Conservation (phyloP, 2,329 filamentous ascomycete genomes). For the Thielaviopsis cerberus region DNA sequence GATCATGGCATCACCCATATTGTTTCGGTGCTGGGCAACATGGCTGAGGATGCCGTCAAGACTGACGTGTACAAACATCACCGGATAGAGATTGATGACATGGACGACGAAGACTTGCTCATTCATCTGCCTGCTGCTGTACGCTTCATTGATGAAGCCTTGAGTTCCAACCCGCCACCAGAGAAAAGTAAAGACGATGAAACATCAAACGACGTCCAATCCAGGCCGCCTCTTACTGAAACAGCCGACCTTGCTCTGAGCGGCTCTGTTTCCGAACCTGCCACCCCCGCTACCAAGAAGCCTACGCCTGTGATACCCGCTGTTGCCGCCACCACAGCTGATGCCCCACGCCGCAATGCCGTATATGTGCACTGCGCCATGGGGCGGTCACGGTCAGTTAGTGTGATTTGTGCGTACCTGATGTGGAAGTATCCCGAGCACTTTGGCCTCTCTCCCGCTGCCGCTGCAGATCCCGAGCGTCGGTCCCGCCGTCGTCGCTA, state of each 20-base stretch:
- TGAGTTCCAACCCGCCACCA: constrained; percentile 22
- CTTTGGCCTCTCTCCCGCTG: constrained; percentile 27
- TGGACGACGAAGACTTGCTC: constrained; percentile 73
- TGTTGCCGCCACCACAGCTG: not conserved
- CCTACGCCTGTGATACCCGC: not conserved
- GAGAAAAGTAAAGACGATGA: not conserved
- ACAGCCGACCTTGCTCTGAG: not conserved
- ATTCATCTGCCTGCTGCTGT: constrained; percentile 62
- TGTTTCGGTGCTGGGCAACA: constrained; percentile 53
- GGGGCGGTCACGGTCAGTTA: constrained; percentile 85
- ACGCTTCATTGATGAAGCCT: constrained; percentile 62
- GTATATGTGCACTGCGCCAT: constrained; percentile 63
- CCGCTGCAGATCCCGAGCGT: constrained; percentile 23
- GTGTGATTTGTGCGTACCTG: constrained; percentile 67
- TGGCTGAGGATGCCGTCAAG: constrained; percentile 6
- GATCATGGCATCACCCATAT: constrained; percentile 72
- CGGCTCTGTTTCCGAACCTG: not conserved
- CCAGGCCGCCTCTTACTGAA: not conserved
- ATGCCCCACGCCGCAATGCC: constrained; percentile 15
- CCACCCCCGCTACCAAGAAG: not conserved
- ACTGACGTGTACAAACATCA: constrained; percentile 45
- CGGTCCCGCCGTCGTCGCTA: constrained; percentile 14
- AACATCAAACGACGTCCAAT: not conserved
- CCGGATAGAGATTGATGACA: constrained; percentile 72
- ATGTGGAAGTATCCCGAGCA: constrained; percentile 46